Evolutionary conservation across 305 asterid genomes (phyloP).

Genomic region (Ruellia speciosa): DNA sequence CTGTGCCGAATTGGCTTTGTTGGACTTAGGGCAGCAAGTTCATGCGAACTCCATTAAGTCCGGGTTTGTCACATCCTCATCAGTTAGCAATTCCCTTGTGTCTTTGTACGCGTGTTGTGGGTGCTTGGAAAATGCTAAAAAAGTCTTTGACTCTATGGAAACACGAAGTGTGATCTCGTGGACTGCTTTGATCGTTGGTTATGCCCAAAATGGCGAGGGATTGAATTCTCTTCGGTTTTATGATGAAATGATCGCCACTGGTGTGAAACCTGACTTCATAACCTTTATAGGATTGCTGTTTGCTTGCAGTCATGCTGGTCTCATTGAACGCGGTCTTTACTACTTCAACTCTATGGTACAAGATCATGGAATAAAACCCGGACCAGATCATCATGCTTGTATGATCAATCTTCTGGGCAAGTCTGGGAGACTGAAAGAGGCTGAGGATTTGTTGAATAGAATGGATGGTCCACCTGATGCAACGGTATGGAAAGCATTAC

Average conservation of each 20-base stretch:
- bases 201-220: slow-evolving; percentile 66
- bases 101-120: slow-evolving; percentile 75
- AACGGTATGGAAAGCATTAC: slow-evolving; percentile 73
- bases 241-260: slow-evolving; percentile 51
- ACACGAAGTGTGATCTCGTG: slow-evolving; percentile 59
- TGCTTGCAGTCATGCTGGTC: slow-evolving; percentile 88
- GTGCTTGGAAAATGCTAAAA: slow-evolving; percentile 44
- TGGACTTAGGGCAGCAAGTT: slow-evolving; percentile 63
- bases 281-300: slow-evolving; percentile 73
- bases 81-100: slow-evolving; percentile 63
- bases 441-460: slow-evolving; percentile 44
- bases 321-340: slow-evolving; percentile 46
- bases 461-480: slow-evolving; percentile 53
- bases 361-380: slow-evolving; percentile 50
- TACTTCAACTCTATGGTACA: slow-evolving; percentile 55
- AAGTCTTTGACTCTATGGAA: slow-evolving; percentile 48
- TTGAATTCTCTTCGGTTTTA: slow-evolving; percentile 40
- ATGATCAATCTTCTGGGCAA: slow-evolving; percentile 88
- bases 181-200: slow-evolving; percentile 74
- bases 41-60: slow-evolving; percentile 50
- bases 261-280: slow-evolving; percentile 60
- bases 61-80: slow-evolving; percentile 34
- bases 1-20: slow-evolving; percentile 62
- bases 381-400: slow-evolving; percentile 70
- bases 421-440: slow-evolving; percentile 65